A percentile compares a stretch with the other conserved stretches of the same genome.
Conservation (phyloP, 768 basidiomycete species). For the Boletus sensibilis region DNA sequence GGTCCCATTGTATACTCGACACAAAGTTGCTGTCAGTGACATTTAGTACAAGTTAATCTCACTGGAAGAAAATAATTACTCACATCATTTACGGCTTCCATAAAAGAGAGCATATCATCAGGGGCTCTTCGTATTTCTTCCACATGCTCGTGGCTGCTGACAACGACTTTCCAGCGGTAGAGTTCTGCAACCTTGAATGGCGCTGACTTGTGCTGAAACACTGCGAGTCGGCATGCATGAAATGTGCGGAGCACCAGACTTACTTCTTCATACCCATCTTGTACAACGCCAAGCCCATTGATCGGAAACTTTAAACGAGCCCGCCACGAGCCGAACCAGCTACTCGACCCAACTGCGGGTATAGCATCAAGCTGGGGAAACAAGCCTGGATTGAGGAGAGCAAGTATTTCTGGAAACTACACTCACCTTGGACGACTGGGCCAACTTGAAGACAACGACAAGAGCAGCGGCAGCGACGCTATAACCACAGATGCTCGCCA, state of each 20-base stretch:
- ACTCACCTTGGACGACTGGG: conserved; percentile 2
- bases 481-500: background rate
- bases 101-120: conserved; percentile 38
- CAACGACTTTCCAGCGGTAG: conserved; percentile 40
- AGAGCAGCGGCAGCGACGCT: background rate
- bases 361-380: conserved; percentile 24
- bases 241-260: background rate
- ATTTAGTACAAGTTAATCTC: background rate
- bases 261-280: conserved; percentile 34
- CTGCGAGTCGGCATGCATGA: background rate
- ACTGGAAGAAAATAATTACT: background rate
- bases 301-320: conserved; percentile 15
- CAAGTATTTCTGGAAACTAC: background rate
- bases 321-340: conserved; percentile 29
- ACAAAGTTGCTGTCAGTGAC: conserved; percentile 35
- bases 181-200: conserved; percentile 34
- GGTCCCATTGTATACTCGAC: conserved; percentile 38
- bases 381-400: background rate
- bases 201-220: conserved; percentile 23
- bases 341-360: conserved; percentile 29
- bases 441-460: background rate
- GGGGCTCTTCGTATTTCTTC: conserved; percentile 43
- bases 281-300: conserved; percentile 23
- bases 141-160: conserved; percentile 30
- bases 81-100: conserved; percentile 35